Evolutionary conservation across 139 green algal genomes (phyloP).

Genomic region (Haematococcus lacustris): DNA sequence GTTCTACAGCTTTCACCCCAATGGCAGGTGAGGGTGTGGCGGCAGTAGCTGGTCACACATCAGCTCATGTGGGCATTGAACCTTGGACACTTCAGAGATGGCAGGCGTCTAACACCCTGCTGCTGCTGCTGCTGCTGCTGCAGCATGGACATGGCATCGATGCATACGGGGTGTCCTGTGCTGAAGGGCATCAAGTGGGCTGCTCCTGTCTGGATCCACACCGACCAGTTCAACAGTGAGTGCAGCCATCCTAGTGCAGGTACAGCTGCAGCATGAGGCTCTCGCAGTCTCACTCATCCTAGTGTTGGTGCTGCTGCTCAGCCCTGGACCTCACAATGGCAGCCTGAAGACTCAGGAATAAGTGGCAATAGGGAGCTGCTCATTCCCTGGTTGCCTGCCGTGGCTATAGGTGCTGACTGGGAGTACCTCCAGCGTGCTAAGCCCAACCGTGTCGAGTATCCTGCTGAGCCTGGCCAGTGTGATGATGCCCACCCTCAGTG

Average conservation of each 20-base stretch:
- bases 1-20: too few species aligned
- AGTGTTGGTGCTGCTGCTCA: background rate
- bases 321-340: background rate
- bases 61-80: too few species aligned
- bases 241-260: too few species aligned
- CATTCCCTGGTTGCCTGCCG: background rate
- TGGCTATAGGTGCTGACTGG: background rate
- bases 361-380: background rate
- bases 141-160: conserved; percentile 22
- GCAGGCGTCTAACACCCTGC: background rate
- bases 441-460: background rate
- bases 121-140: background rate
- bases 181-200: conserved; percentile 37
- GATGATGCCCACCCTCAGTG: conserved; percentile 24
- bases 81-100: background rate
- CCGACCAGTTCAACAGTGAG: too few species aligned
- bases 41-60: background rate
- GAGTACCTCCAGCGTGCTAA: background rate
- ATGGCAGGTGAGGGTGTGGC: background rate
- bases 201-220: conserved; percentile 31
- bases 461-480: conserved; percentile 27
- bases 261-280: too few species aligned
- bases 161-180: conserved; percentile 38
- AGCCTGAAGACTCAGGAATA: background rate
- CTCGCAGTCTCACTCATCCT: too few species aligned